A percentile compares a stretch with the other conserved stretches of the same genome.
Evolutionary conservation across 148 eudicot genomes (phyloP).

Genomic region (Arbutus unedo): DNA sequence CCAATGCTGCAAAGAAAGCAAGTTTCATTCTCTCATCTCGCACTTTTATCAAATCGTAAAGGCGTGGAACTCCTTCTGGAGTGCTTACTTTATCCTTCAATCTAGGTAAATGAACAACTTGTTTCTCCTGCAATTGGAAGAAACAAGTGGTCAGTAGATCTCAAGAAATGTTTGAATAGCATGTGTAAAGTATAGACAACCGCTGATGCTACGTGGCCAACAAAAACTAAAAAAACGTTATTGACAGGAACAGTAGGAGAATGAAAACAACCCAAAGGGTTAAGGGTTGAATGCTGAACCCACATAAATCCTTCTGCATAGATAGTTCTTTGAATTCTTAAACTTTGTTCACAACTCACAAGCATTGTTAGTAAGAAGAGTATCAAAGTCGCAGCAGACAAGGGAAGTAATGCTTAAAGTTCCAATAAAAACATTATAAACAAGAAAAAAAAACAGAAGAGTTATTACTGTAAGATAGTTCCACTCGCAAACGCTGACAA

Average conservation of each 20-base stretch:
- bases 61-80: constrained; percentile 90
- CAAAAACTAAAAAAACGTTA: neutral
- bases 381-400: neutral
- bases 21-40: constrained; percentile 81
- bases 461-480: neutral
- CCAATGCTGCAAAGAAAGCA: constrained; percentile 80
- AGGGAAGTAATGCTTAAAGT: neutral
- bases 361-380: neutral
- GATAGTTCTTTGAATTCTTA: neutral
- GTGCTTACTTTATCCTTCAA: constrained; percentile 66
- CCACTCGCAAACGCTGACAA: neutral
- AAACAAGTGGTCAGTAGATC: neutral
- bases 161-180: neutral
- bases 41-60: constrained; percentile 80
- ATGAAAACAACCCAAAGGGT: neutral
- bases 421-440: neutral
- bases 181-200: neutral
- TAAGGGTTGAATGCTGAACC: neutral
- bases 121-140: constrained; percentile 74
- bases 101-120: constrained; percentile 53
- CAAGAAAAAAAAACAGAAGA: neutral
- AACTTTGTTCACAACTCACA: neutral
- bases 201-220: neutral
- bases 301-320: neutral
- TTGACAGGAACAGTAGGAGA: neutral